These are phyloP conservation scores for Speleostelium caveatum DNA, from an alignment of 78 protist genomes.

Conservation along the genomic window DNA sequence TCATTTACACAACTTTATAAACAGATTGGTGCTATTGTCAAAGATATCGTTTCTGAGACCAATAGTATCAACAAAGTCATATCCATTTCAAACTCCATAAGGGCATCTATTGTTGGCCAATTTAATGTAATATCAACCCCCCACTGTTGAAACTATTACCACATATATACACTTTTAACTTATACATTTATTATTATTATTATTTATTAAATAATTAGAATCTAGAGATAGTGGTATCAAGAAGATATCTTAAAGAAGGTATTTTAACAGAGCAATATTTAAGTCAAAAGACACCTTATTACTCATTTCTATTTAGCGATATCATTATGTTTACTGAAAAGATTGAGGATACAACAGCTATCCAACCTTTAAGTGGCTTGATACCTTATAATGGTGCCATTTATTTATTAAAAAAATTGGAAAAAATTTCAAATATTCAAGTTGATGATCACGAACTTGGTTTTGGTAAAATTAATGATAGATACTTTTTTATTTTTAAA, in stretches of 20 bases:
- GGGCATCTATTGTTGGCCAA: slow-evolving; percentile 58
- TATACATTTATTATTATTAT: not conserved
- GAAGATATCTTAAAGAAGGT: slow-evolving; percentile 71
- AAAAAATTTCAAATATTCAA: slow-evolving; percentile 42
- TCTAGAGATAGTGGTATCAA: slow-evolving; percentile 23
- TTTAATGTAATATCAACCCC: too few relatives aligned
- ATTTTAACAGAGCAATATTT: slow-evolving; percentile 62
- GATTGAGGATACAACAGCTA: slow-evolving; percentile 47
- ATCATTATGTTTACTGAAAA: slow-evolving; percentile 63
- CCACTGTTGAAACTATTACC: not conserved
- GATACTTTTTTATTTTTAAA: too few relatives aligned
- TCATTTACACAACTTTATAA: slow-evolving; percentile 17
- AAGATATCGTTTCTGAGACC: slow-evolving; percentile 47
- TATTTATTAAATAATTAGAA: not conserved
- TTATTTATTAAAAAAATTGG: slow-evolving; percentile 57
- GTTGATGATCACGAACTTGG: slow-evolving; percentile 70
- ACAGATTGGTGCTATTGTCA: slow-evolving; percentile 20
- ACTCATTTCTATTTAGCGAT: slow-evolving; percentile 63
- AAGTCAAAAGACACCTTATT: slow-evolving; percentile 60
- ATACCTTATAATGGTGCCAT: slow-evolving; percentile 56
- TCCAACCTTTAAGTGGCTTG: not conserved
- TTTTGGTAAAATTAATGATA: too few relatives aligned
- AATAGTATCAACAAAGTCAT: slow-evolving; percentile 51
- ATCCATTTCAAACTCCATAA: slow-evolving; percentile 72
- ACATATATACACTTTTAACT: not conserved